These are phyloP conservation scores for Alternaria alternata DNA, from an alignment of 2,329 filamentous ascomycete species.

Conservation along the genomic window DNA sequence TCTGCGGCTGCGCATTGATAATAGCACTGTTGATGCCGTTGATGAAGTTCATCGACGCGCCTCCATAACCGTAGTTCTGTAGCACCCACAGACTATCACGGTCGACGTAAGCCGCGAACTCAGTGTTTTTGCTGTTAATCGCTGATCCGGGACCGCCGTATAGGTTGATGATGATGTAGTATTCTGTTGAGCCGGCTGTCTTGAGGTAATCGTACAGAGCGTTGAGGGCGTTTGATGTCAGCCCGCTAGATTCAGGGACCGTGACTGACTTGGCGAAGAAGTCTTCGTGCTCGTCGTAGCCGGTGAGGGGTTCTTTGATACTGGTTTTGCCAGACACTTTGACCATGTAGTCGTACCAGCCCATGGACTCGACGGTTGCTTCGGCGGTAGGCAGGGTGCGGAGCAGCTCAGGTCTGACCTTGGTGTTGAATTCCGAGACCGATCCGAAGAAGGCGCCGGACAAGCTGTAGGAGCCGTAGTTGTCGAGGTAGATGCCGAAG, in stretches of 20 bases:
- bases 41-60: conserved; percentile 46
- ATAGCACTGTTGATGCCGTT: conserved; percentile 55
- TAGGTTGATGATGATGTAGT: conserved; percentile 51
- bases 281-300: conserved; percentile 50
- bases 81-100: conserved; percentile 50
- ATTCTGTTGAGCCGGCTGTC: conserved; percentile 28
- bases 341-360: conserved; percentile 53
- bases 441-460: conserved; percentile 54
- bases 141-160: conserved; percentile 49
- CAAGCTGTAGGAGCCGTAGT: conserved; percentile 43
- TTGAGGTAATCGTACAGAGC: conserved; percentile 46
- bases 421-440: conserved; percentile 48
- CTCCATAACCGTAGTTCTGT: conserved; percentile 47
- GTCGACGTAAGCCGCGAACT: conserved; percentile 48
- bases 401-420: conserved; percentile 51
- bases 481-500: conserved; percentile 54
- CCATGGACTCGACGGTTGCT: conserved; percentile 37
- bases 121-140: conserved; percentile 47
- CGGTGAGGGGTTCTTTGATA: conserved; percentile 41
- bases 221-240: conserved; percentile 37
- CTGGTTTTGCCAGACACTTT: conserved; percentile 48
- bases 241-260: conserved; percentile 47
- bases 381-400: conserved; percentile 44
- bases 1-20: conserved; percentile 47
- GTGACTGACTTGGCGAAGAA: conserved; percentile 54